These are phyloP conservation scores for Pittosporum tobira DNA, from an alignment of 129 eudicot genomes.

Conservation along the genomic window DNA sequence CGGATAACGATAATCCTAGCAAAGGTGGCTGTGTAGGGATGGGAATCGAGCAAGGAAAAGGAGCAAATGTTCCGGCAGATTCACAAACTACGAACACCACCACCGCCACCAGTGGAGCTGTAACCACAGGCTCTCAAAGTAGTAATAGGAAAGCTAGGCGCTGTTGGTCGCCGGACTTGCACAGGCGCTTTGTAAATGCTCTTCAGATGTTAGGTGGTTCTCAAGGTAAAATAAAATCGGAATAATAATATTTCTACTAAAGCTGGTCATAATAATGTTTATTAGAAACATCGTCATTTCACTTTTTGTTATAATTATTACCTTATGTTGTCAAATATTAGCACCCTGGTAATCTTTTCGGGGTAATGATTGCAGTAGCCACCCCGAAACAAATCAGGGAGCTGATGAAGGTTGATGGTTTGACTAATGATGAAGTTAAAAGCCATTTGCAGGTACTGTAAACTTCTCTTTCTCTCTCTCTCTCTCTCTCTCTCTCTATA, in stretches of 20 bases:
- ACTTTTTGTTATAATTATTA: slow-evolving; percentile 6
- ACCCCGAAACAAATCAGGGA: slow-evolving; percentile 99
- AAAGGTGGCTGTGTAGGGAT: slow-evolving; percentile 22
- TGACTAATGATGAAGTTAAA: slow-evolving; percentile 99
- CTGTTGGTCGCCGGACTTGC: slow-evolving; percentile 99
- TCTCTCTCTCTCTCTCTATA: slow-evolving; percentile 12
- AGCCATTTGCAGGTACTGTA: slow-evolving; percentile 84
- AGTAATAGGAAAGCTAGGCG: slow-evolving; percentile 81
- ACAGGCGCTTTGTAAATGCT: slow-evolving; percentile 91
- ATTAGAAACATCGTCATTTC: neutral
- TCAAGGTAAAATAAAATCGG: slow-evolving; percentile 59
- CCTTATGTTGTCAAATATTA: slow-evolving; percentile 16
- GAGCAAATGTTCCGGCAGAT: slow-evolving; percentile 14
- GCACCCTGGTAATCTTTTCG: slow-evolving; percentile 17
- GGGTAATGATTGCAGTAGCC: slow-evolving; percentile 57
- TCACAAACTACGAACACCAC: slow-evolving; percentile 30
- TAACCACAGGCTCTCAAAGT: slow-evolving; percentile 39
- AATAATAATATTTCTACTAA: neutral
- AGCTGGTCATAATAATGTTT: neutral
- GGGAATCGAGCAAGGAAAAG: slow-evolving; percentile 12
- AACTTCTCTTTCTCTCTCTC: slow-evolving; percentile 17
- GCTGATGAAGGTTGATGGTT: slow-evolving; percentile 97
- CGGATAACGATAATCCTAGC: slow-evolving; percentile 23
- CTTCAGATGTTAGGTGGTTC: slow-evolving; percentile 98
- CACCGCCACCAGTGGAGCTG: slow-evolving; percentile 13